Evolutionary conservation across 257 asterid genomes (phyloP).

Genomic region (Penstemon davidsonii): DNA sequence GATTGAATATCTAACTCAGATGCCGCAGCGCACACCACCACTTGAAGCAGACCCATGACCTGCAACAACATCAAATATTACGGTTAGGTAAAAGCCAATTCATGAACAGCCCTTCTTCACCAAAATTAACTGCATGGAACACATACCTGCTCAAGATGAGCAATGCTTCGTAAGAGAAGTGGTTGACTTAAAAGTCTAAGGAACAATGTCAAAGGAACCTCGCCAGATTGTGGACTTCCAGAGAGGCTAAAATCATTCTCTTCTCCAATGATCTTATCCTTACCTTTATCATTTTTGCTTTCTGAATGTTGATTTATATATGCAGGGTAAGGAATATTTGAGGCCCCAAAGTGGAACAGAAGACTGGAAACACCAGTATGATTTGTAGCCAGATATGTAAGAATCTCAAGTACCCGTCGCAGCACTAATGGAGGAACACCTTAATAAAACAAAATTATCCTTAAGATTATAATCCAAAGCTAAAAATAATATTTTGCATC

Average conservation of each 20-base stretch:
- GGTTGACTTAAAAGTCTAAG: conserved; percentile 86
- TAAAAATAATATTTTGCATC: conserved; percentile 2
- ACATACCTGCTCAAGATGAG: conserved; percentile 95
- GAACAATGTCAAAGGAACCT: conserved; percentile 78
- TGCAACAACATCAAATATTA: conserved; percentile 31
- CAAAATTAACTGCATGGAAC: neutral
- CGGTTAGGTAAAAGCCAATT: conserved; percentile 20
- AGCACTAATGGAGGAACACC: conserved; percentile 97
- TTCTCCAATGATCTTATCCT: conserved; percentile 62
- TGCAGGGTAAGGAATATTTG: conserved; percentile 55
- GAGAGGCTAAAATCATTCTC: conserved; percentile 38
- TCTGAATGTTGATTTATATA: conserved; percentile 32
- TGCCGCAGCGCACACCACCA: conserved; percentile 83
- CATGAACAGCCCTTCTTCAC: conserved; percentile 18
- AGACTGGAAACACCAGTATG: conserved; percentile 90
- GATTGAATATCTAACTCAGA: conserved; percentile 64
- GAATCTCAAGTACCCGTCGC: conserved; percentile 85
- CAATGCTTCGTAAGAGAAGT: conserved; percentile 73
- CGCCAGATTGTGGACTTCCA: conserved; percentile 48
- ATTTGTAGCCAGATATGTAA: conserved; percentile 83
- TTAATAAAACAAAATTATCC: conserved; percentile 35
- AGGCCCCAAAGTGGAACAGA: conserved; percentile 74
- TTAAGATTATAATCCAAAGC: conserved; percentile 17
- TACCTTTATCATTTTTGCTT: conserved; percentile 59
- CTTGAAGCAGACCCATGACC: conserved; percentile 95